Percentiles rank a stretch among this genome's conserved stretches.
Evolutionary conservation across 2,329 filamentous ascomycete species (phyloP).

Genomic region (Incumbomyces lentus): DNA sequence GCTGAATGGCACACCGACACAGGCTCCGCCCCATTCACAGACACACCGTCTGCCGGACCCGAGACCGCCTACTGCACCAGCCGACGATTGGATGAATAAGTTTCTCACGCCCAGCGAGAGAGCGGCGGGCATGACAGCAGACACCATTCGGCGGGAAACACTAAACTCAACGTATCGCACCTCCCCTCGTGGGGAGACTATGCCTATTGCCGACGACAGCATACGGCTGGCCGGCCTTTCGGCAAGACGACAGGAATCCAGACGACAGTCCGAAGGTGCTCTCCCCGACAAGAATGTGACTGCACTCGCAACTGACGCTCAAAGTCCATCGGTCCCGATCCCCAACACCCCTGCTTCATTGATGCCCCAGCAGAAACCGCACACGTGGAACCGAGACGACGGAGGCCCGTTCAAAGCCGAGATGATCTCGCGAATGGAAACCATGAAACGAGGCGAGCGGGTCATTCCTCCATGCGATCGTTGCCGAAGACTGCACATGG

Average conservation of each 20-base stretch:
- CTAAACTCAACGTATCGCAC: neutral
- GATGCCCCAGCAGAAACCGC: constrained; percentile 38
- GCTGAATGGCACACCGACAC: neutral
- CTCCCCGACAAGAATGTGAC: neutral
- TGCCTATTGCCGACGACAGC: constrained; percentile 1
- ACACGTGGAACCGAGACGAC: constrained; percentile 43
- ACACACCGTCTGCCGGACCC: neutral
- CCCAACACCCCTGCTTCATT: constrained; percentile 45
- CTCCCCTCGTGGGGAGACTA: constrained; percentile 1
- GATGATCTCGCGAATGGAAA: constrained; percentile 67
- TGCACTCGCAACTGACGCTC: neutral
- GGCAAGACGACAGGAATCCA: neutral
- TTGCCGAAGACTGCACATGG: constrained; percentile 67
- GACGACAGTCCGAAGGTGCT: constrained; percentile 5
- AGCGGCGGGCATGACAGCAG: constrained; percentile 26
- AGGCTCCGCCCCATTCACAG: neutral
- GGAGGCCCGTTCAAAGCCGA: constrained; percentile 51
- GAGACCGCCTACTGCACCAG: neutral
- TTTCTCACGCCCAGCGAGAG: constrained; percentile 52
- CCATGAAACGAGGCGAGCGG: constrained; percentile 59
- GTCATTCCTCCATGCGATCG: constrained; percentile 78
- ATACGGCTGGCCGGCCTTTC: constrained; percentile 2
- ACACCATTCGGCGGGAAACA: constrained; percentile 14
- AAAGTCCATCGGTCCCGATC: constrained; percentile 35
- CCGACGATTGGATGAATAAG: constrained; percentile 38